A percentile compares a stretch with the other conserved stretches of the same genome.
phyloP scores from a whole-genome alignment of 371 early-diverging fungal species.

The Mycotypha africana region DNA sequence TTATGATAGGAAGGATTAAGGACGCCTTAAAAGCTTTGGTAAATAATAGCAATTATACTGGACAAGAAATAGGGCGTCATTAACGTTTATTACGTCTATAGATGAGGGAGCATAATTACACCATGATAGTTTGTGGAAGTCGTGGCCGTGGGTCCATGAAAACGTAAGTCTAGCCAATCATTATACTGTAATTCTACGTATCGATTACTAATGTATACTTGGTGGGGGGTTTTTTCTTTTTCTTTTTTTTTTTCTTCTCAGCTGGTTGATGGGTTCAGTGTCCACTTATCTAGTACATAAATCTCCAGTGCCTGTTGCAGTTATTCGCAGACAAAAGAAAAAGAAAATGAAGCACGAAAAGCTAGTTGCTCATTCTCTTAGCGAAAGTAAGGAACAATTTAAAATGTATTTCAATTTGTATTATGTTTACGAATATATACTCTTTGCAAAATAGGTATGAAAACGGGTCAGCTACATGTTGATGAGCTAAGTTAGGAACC shows the following conservation, averaged over 20 bases:
- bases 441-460: conserved; percentile 12
- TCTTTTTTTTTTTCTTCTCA: background rate
- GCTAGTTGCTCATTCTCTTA: conserved; percentile 17
- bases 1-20: conserved; percentile 47
- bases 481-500: conserved; percentile 33
- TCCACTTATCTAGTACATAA: conserved; percentile 19
- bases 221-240: background rate
- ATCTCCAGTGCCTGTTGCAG: conserved; percentile 50
- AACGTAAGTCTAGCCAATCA: conserved; percentile 4
- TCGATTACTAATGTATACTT: too few relatives aligned
- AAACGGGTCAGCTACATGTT: conserved; percentile 23
- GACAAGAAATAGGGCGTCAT: too few relatives aligned
- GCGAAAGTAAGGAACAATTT: conserved; percentile 21
- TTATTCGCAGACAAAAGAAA: conserved; percentile 44
- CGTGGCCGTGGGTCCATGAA: conserved; percentile 14
- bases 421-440: background rate
- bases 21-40: conserved; percentile 26
- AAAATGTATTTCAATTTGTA: background rate
- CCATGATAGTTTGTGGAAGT: conserved; percentile 10
- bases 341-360: conserved; percentile 22
- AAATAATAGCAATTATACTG: too few relatives aligned
- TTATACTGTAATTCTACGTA: too few relatives aligned
- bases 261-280: conserved; percentile 19
- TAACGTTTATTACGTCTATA: conserved; percentile 1
- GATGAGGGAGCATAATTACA: conserved; percentile 9